Base-by-base conservation (phyloP, 306 rosid species). In the Arachis hypogaea region DNA sequence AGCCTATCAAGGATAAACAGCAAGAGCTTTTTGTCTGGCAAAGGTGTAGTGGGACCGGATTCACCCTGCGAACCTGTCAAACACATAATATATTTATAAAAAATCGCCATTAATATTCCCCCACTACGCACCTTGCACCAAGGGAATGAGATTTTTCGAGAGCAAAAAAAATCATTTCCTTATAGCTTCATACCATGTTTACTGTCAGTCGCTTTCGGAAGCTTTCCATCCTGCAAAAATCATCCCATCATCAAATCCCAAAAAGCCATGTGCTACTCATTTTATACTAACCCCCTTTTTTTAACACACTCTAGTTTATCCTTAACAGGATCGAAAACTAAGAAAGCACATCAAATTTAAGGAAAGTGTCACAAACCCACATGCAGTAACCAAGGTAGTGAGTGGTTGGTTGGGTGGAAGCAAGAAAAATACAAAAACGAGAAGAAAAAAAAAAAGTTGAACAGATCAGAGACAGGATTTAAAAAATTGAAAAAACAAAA, bases 21-120 rank as follows among this genome's bases (percentile, higher is more conserved):
- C 91, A 93, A 77, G 91, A 93, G 92, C 98, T 93, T 93, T 91
- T 91, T 93, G 94, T 93, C 96, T 80, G 97, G 98, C 95, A 94
- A 94, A 88, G 94, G 80, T 69, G 93, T 88, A 77, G 97, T 91
- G 98, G 98, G 98, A 80, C 98, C 98, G 70, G 90, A 83, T 82
- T 87, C 90, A 72, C 77, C 89, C 97, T 84, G 91, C 83, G 82
- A 84, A 82, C 86, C 98, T 94, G 91, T 82, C 93, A 90, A 90
- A 91, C 82, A 81, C 78, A 82, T 58, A 83, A 78, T 80, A 82
- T 78, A 51, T 51, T 9, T 49, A n/a, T 4, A 52, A 78, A 78
- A 81, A 80, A 72, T 80, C 84, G 77, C 80, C 81, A 83, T 64
- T 78, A 66, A 83, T 77, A 87, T 81, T 82, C 87, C 85, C 86